phyloP scores from a whole-genome alignment of 2,329 filamentous ascomycete genomes.

The Cercospora berteroae region DNA sequence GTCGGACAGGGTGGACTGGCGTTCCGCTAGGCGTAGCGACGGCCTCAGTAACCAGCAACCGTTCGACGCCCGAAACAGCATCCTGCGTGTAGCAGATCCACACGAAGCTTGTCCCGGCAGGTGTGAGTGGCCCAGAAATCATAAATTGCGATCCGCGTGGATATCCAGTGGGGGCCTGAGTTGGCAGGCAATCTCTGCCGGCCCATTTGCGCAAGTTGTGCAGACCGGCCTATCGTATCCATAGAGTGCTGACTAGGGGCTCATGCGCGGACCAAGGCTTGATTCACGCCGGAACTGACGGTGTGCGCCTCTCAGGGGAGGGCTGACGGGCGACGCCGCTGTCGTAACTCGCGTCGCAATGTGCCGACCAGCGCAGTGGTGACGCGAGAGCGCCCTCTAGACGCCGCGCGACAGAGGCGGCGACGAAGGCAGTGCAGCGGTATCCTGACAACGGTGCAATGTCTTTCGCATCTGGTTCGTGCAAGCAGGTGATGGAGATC shows the following conservation, averaged over 20 bases:
- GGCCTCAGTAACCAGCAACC: constrained; percentile 4
- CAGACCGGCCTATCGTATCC: constrained; percentile 5
- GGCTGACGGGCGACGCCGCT: neutral
- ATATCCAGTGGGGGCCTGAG: neutral
- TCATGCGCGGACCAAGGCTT: neutral
- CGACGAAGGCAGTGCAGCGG: neutral
- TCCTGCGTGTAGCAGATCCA: constrained; percentile 8
- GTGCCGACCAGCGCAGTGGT: neutral
- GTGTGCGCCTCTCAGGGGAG: neutral
- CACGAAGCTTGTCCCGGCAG: constrained; percentile 8
- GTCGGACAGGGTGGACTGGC: constrained; percentile 2
- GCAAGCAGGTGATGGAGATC: neutral
- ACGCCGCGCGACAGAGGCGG: neutral
- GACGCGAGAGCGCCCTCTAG: neutral
- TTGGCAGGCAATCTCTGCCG: constrained; percentile 11
- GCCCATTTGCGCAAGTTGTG: neutral
- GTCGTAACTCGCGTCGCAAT: neutral
- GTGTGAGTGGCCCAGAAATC: constrained; percentile 4
- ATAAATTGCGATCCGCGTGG: constrained; percentile 17
- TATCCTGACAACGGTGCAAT: neutral
- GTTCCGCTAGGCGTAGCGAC: neutral
- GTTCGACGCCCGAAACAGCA: constrained; percentile 3
- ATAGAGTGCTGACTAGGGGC: constrained; percentile 2
- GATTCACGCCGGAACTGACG: constrained; percentile 4
- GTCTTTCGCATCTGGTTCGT: neutral